Conservation (phyloP, 306 rosid species). For the Sophora flavescens region DNA sequence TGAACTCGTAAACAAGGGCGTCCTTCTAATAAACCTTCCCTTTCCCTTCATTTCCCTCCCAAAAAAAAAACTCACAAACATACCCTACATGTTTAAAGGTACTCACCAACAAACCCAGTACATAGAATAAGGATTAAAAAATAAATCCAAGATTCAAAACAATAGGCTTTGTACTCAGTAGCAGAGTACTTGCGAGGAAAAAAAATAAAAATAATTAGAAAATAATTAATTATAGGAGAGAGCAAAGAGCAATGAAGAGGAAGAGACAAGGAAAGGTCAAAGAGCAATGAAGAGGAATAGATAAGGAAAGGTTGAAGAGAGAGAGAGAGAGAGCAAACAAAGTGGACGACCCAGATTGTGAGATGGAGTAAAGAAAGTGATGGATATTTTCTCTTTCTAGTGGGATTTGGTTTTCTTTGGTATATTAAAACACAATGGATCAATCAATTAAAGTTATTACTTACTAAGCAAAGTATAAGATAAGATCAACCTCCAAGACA, state of each 20-base stretch:
- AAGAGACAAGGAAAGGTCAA: slow-evolving; percentile 39
- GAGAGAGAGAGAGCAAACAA: background rate
- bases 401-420: too few species aligned
- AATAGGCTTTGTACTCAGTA: slow-evolving; percentile 54
- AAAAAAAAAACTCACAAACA: too few species aligned
- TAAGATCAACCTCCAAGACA: too few species aligned
- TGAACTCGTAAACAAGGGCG: too few species aligned
- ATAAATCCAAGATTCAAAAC: slow-evolving; percentile 52
- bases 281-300: slow-evolving; percentile 24
- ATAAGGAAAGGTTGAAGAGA: slow-evolving; percentile 38
- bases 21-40: too few species aligned
- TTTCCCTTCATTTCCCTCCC: too few species aligned
- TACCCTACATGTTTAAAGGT: slow-evolving; percentile 61
- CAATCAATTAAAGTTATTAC: too few species aligned
- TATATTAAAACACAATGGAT: too few species aligned
- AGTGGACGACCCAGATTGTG: too few species aligned
- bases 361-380: too few species aligned
- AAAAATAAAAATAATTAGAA: background rate
- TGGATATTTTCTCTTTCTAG: too few species aligned
- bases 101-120: slow-evolving; percentile 59
- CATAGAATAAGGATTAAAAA: slow-evolving; percentile 43
- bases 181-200: slow-evolving; percentile 30
- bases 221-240: background rate
- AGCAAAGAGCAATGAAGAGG: background rate
- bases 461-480: too few species aligned